Evolutionary conservation across 2,329 filamentous ascomycete species (phyloP).

Genomic region (Amylocarpus encephaloides): DNA sequence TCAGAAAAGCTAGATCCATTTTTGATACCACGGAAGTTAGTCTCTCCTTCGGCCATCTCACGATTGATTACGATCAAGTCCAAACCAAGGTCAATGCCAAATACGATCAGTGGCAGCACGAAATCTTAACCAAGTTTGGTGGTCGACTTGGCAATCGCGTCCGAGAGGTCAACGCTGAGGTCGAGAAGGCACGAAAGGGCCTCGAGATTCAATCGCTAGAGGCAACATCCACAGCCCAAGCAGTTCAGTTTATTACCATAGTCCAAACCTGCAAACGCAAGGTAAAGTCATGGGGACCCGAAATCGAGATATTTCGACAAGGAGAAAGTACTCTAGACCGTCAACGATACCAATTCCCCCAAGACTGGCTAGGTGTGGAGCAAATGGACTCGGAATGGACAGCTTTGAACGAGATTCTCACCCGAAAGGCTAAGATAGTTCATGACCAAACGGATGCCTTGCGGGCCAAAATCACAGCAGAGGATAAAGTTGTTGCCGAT

Average conservation of each 20-base stretch:
- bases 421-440: slow-evolving; percentile 89
- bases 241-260: slow-evolving; percentile 96
- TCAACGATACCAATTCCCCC: slow-evolving; percentile 88
- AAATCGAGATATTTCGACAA: slow-evolving; percentile 92
- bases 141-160: slow-evolving; percentile 81
- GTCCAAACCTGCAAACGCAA: slow-evolving; percentile 95
- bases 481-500: slow-evolving; percentile 85
- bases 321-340: slow-evolving; percentile 87
- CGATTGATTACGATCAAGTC: slow-evolving; percentile 96
- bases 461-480: slow-evolving; percentile 87
- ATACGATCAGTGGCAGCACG: slow-evolving; percentile 99
- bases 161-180: slow-evolving; percentile 85
- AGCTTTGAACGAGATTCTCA: slow-evolving; percentile 83
- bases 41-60: slow-evolving; percentile 86
- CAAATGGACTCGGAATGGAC: slow-evolving; percentile 97
- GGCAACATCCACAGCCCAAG: slow-evolving; percentile 90
- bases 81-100: slow-evolving; percentile 98
- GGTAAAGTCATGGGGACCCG: slow-evolving; percentile 88
- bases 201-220: slow-evolving; percentile 89
- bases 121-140: slow-evolving; percentile 91
- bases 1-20: slow-evolving; percentile 87
- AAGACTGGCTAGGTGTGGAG: slow-evolving; percentile 91
- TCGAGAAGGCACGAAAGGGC: slow-evolving; percentile 83
- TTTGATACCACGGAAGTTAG: slow-evolving; percentile 97
- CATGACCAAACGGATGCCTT: slow-evolving; percentile 94